Percentiles rank a stretch among this genome's conserved stretches.
Evolutionary conservation across 139 green algal species (phyloP).

Genomic region (Mesotaenium endlicherianum): DNA sequence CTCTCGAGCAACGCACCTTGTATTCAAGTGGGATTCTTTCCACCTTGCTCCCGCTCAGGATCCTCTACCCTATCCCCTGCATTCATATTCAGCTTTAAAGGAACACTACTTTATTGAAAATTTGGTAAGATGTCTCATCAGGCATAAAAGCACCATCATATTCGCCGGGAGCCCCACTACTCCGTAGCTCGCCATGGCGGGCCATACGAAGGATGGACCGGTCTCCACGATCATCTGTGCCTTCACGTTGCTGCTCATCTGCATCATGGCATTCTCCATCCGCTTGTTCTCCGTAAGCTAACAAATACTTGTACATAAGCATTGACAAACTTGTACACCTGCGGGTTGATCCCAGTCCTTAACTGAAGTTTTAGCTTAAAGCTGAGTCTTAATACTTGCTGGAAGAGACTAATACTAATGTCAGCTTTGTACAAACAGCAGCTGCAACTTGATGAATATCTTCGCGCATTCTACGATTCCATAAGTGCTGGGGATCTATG

Average conservation of each 20-base stretch:
- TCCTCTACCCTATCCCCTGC: neutral
- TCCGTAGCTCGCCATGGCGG: neutral
- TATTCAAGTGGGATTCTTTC: no score
- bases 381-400: neutral
- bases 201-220: neutral
- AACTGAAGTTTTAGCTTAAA: neutral
- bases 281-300: conserved; percentile 80
- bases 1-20: no score
- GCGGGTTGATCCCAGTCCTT: neutral
- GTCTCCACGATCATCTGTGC: conserved; percentile 30
- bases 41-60: neutral
- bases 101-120: neutral
- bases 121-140: neutral
- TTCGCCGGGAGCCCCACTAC: neutral
- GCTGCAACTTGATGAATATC: no score
- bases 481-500: neutral
- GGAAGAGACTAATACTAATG: no score
- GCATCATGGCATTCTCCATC: conserved; percentile 67
- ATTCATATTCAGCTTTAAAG: neutral
- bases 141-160: neutral
- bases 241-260: conserved; percentile 67
- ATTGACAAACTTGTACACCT: neutral
- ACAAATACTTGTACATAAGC: neutral
- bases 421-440: no score
- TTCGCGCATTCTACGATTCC: no score